Percentiles rank a stretch among this genome's conserved stretches.
Evolutionary conservation across 2,329 filamentous ascomycete genomes (phyloP).

Genomic region (Aureobasidium sp.): DNA sequence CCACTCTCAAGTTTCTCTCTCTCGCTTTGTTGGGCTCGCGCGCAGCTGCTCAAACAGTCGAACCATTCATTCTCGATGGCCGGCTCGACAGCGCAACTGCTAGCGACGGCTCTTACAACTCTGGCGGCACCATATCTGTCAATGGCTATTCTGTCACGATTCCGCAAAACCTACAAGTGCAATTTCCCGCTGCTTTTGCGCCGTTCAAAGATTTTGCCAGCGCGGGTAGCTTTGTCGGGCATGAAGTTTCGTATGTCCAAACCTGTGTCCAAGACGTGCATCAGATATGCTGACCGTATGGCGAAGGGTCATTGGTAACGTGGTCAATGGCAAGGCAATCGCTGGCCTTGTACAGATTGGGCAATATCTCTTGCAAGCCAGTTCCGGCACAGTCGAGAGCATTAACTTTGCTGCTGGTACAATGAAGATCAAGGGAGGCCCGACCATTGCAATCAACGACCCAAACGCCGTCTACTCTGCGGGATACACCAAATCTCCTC

Average conservation of each 20-base stretch:
- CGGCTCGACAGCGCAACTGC: constrained; percentile 24
- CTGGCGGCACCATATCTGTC: constrained; percentile 40
- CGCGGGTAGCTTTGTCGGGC: constrained; percentile 17
- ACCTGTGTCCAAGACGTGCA: neutral
- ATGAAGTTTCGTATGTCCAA: constrained; percentile 24
- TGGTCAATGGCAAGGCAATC: constrained; percentile 31
- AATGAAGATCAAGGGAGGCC: constrained; percentile 33
- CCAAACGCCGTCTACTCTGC: constrained; percentile 21
- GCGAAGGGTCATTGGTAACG: constrained; percentile 33
- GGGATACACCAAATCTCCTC: constrained; percentile 31
- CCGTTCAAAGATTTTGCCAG: constrained; percentile 33
- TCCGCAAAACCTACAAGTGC: constrained; percentile 45
- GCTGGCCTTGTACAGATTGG: constrained; percentile 35
- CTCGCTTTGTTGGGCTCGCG: neutral
- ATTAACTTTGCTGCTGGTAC: constrained; percentile 29
- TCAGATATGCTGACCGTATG: constrained; percentile 16
- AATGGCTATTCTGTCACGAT: constrained; percentile 42
- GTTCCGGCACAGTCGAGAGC: constrained; percentile 31
- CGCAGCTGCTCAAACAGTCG: constrained; percentile 1
- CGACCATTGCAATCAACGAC: constrained; percentile 23
- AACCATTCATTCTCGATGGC: constrained; percentile 25
- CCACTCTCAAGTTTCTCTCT: neutral
- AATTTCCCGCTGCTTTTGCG: constrained; percentile 43
- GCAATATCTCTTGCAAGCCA: constrained; percentile 32
- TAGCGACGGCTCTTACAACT: constrained; percentile 32